Percentiles rank a stretch among this genome's conserved stretches.
Conservation (phyloP, 2,329 filamentous ascomycete species). For the Penicillium hesseltinei region DNA sequence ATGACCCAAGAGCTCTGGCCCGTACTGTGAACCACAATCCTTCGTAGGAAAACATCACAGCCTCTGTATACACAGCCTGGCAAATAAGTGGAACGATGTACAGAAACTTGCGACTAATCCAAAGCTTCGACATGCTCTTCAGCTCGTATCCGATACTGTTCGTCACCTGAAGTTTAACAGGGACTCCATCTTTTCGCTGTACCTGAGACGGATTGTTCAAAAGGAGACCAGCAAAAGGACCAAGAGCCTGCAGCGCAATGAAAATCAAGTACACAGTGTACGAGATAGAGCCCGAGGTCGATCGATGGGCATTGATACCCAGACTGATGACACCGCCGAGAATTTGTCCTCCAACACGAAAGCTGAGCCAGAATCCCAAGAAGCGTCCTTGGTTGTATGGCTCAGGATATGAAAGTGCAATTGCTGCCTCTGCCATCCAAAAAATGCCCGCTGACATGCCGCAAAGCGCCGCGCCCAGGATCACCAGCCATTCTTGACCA, state of each 20-base stretch:
- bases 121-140: slow-evolving; percentile 57
- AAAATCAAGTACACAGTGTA: slow-evolving; percentile 69
- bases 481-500: slow-evolving; percentile 65
- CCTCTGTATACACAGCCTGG: slow-evolving; percentile 68
- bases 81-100: slow-evolving; percentile 67
- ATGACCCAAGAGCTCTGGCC: slow-evolving; percentile 66
- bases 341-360: slow-evolving; percentile 63
- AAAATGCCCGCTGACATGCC: slow-evolving; percentile 70
- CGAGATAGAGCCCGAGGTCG: slow-evolving; percentile 62
- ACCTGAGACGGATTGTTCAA: slow-evolving; percentile 62
- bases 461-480: slow-evolving; percentile 67
- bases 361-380: slow-evolving; percentile 67
- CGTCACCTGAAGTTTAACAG: slow-evolving; percentile 59
- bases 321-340: slow-evolving; percentile 71
- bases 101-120: slow-evolving; percentile 61
- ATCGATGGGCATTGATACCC: slow-evolving; percentile 59
- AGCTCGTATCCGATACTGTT: slow-evolving; percentile 60
- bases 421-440: slow-evolving; percentile 73
- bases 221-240: slow-evolving; percentile 63
- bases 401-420: slow-evolving; percentile 70
- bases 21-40: slow-evolving; percentile 69
- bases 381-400: slow-evolving; percentile 64
- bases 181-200: slow-evolving; percentile 63
- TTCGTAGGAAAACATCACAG: slow-evolving; percentile 70
- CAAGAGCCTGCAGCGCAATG: slow-evolving; percentile 66